Evolutionary conservation across 2,329 filamentous ascomycete genomes (phyloP).

Genomic region (Drechslera avenae): DNA sequence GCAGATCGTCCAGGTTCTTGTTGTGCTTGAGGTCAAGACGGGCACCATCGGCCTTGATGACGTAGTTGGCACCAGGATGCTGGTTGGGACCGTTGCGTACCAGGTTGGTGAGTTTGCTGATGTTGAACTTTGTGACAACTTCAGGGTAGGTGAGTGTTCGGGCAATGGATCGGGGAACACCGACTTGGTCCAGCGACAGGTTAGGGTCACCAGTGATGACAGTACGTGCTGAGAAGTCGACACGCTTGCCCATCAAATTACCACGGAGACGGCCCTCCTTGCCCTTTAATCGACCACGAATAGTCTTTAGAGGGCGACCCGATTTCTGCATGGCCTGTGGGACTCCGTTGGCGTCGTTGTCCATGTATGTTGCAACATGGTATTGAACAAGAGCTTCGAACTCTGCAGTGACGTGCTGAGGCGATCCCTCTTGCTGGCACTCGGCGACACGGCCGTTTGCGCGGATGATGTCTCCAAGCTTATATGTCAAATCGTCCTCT

Average conservation of each 20-base stretch:
- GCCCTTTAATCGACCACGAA: constrained; percentile 95
- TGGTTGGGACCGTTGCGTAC: constrained; percentile 94
- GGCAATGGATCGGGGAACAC: constrained; percentile 92
- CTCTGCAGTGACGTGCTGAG: constrained; percentile 86
- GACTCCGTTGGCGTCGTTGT: constrained; percentile 96
- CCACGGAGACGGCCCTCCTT: constrained; percentile 98
- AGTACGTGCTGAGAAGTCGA: constrained; percentile 98
- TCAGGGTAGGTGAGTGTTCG: constrained; percentile 94
- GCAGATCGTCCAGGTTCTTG: constrained; percentile 83
- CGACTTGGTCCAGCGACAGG: constrained; percentile 93
- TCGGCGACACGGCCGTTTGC: constrained; percentile 94
- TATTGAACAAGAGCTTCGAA: constrained; percentile 94
- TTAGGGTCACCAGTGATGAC: constrained; percentile 99
- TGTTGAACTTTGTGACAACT: constrained; percentile 97
- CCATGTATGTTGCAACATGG: constrained; percentile 99
- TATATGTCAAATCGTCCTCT: constrained; percentile 99
- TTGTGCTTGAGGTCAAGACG: constrained; percentile 94
- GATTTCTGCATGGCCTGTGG: constrained; percentile 96
- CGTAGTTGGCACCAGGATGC: constrained; percentile 94
- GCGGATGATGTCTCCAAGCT: constrained; percentile 96
- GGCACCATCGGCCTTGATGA: constrained; percentile 90
- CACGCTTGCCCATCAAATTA: constrained; percentile 96
- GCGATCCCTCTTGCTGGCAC: constrained; percentile 88
- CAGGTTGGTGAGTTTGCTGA: constrained; percentile 83
- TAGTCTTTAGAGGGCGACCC: constrained; percentile 93